Evolutionary conservation across 305 asterid species (phyloP).

Genomic region (Fraxinus xanthoxyloides): DNA sequence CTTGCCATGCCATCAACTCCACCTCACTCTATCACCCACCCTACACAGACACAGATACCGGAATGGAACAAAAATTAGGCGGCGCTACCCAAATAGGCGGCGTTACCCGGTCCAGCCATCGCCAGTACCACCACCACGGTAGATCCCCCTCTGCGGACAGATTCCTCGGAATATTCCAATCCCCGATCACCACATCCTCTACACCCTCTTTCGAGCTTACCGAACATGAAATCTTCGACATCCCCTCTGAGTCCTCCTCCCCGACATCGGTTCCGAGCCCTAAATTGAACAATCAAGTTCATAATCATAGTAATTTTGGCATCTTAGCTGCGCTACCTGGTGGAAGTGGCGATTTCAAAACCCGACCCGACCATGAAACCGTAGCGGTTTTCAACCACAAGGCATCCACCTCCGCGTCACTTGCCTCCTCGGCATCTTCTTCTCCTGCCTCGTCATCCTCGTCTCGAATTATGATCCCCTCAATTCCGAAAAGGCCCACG

Average conservation of each 20-base stretch:
- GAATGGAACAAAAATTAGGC: slow-evolving; percentile 43
- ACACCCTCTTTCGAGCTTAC: slow-evolving; percentile 40
- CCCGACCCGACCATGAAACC: slow-evolving; percentile 27
- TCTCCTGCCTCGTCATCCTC: slow-evolving; percentile 37
- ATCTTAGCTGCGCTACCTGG: slow-evolving; percentile 44
- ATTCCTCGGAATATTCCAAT: slow-evolving; percentile 31
- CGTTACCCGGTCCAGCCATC: slow-evolving; percentile 33
- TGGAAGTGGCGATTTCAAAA: neutral
- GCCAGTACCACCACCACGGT: neutral
- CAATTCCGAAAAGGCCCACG: slow-evolving; percentile 44
- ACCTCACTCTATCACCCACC: neutral
- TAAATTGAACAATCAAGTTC: neutral
- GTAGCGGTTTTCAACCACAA: slow-evolving; percentile 59
- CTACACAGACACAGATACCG: neutral
- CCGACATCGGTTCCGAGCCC: slow-evolving; percentile 18
- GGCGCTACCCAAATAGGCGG: too few relatives aligned
- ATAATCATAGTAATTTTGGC: slow-evolving; percentile 26
- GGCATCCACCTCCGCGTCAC: slow-evolving; percentile 40
- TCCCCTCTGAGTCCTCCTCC: slow-evolving; percentile 34
- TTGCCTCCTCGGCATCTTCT: slow-evolving; percentile 37
- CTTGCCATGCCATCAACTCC: slow-evolving; percentile 13
- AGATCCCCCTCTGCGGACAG: slow-evolving; percentile 37
- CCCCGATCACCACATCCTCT: slow-evolving; percentile 19
- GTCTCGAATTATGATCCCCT: slow-evolving; percentile 34
- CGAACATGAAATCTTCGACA: slow-evolving; percentile 47